Evolutionary conservation across 1,139 yeast species (phyloP).

Genomic region (Geotrichum cucujoidarum): DNA sequence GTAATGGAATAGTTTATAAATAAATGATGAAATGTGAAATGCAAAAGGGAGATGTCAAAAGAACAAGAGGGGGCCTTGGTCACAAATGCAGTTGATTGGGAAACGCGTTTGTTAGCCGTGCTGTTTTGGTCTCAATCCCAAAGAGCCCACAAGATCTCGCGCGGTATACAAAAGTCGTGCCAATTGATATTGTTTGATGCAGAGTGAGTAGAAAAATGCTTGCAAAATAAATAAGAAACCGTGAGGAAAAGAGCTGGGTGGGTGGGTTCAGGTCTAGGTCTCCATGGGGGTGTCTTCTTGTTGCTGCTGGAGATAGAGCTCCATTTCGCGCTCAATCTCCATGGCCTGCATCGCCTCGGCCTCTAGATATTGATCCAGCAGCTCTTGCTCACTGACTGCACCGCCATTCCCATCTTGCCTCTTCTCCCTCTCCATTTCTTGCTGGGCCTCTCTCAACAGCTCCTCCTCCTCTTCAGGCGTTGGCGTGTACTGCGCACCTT

Average conservation of each 20-base stretch:
- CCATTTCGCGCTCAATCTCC: neutral
- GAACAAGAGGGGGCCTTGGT: too few species aligned
- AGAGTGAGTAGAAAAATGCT: too few species aligned
- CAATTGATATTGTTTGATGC: too few species aligned
- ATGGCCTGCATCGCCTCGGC: slow-evolving; percentile 1
- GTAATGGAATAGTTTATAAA: too few species aligned
- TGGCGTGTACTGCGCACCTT: slow-evolving; percentile 1
- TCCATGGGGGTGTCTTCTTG: slow-evolving; percentile 4
- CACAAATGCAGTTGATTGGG: too few species aligned
- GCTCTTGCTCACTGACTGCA: neutral
- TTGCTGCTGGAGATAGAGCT: slow-evolving; percentile 1
- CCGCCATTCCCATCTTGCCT: neutral
- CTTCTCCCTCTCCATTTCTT: neutral
- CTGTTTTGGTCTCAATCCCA: too few species aligned
- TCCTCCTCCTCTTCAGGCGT: slow-evolving; percentile 10
- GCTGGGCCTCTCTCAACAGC: neutral
- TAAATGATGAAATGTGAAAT: too few species aligned
- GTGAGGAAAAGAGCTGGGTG: neutral
- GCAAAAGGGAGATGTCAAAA: too few species aligned
- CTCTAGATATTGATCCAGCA: slow-evolving; percentile 11
- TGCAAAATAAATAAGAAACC: neutral
- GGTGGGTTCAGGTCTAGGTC: neutral
- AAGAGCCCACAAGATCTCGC: too few species aligned
- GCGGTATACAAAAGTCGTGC: too few species aligned
- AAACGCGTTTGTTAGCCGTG: too few species aligned